A percentile compares a stretch with the other conserved stretches of the same genome.
These are phyloP conservation scores for Colletotrichum noveboracense DNA, from an alignment of 2,329 filamentous ascomycete species.

Conservation along the genomic window DNA sequence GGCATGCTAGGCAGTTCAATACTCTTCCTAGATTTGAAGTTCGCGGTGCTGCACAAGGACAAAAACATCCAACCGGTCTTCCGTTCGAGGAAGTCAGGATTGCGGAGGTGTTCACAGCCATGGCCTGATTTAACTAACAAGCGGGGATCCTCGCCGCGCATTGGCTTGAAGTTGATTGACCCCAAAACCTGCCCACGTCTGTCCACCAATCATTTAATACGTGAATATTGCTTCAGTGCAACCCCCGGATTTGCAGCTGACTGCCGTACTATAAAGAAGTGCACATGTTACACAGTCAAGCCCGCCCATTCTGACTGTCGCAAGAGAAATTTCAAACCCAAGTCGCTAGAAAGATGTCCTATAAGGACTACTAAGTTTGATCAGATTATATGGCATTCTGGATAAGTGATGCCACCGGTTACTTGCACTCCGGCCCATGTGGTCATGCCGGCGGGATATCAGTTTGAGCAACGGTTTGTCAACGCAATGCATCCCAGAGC, in stretches of 20 bases:
- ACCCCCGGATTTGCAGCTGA: neutral
- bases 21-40: neutral
- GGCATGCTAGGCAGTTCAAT: neutral
- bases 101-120: neutral
- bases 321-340: neutral
- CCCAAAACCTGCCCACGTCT: neutral
- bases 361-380: neutral
- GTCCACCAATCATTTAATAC: conserved; percentile 19
- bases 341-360: neutral
- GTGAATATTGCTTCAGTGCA: neutral
- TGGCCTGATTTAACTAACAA: conserved; percentile 2
- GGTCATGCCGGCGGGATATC: neutral
- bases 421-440: neutral
- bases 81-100: neutral
- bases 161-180: neutral
- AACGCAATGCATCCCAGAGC: neutral
- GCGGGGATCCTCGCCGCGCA: neutral
- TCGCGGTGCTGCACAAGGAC: neutral
- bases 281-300: neutral
- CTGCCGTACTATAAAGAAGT: neutral
- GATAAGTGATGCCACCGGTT: neutral
- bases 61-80: neutral
- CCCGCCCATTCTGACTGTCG: neutral
- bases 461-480: neutral
- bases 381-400: neutral